Evolutionary conservation across 768 basidiomycete genomes (phyloP).

Genomic region (Mycena amicta): DNA sequence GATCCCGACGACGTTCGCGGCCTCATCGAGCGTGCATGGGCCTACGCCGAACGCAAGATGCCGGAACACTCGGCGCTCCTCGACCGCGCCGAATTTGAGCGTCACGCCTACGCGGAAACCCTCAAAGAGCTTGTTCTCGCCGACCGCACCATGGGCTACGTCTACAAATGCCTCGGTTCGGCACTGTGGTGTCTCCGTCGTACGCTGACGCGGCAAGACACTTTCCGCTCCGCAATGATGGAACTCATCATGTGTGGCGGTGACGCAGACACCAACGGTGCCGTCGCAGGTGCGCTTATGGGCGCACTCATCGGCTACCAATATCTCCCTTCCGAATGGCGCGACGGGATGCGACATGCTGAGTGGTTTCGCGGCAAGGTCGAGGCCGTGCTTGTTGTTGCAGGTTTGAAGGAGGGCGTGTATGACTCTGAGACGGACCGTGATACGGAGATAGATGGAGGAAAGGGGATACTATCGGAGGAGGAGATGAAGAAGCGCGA

Average conservation of each 20-base stretch:
- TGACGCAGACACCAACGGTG: slow-evolving; percentile 27
- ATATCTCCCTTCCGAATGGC: slow-evolving; percentile 26
- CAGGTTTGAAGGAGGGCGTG: slow-evolving; percentile 9
- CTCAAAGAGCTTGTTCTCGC: slow-evolving; percentile 17
- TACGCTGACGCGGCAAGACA: slow-evolving; percentile 17
- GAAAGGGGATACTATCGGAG: slow-evolving; percentile 20
- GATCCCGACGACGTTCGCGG: slow-evolving; percentile 11
- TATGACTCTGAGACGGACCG: slow-evolving; percentile 19
- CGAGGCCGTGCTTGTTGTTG: slow-evolving; percentile 15
- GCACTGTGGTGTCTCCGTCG: slow-evolving; percentile 26
- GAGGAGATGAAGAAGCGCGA: slow-evolving; percentile 24
- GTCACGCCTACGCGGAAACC: slow-evolving; percentile 20
- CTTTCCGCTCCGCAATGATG: slow-evolving; percentile 25
- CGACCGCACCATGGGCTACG: slow-evolving; percentile 24
- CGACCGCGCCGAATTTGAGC: slow-evolving; percentile 21
- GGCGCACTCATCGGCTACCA: slow-evolving; percentile 23
- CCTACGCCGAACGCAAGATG: slow-evolving; percentile 3
- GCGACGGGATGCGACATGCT: slow-evolving; percentile 22
- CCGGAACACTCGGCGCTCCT: slow-evolving; percentile 10
- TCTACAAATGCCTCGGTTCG: slow-evolving; percentile 27
- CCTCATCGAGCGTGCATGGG: slow-evolving; percentile 24
- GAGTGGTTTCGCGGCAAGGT: slow-evolving; percentile 23
- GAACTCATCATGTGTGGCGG: slow-evolving; percentile 25
- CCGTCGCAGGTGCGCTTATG: slow-evolving; percentile 26
- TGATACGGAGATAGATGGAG: slow-evolving; percentile 22